phyloP scores from a whole-genome alignment of 257 asterid genomes.

The Striga asiatica region DNA sequence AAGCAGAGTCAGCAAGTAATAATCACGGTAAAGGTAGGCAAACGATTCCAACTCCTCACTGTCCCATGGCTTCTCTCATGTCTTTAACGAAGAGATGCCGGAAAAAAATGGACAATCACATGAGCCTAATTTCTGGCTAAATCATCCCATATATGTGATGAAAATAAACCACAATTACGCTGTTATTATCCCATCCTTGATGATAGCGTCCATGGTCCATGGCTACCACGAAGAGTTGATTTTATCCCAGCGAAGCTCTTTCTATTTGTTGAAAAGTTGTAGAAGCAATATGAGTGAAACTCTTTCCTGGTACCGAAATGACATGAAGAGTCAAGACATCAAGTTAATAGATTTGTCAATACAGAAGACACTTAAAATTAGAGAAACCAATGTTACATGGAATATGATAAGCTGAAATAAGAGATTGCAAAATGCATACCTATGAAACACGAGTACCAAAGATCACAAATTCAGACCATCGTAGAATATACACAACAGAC shows the following conservation, averaged over 20 bases:
- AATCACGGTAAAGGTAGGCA: slow-evolving; percentile 77
- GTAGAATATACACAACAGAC: too few relatives aligned
- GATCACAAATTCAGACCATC: too few relatives aligned
- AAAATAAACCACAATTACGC: slow-evolving; percentile 99
- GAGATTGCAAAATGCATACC: too few relatives aligned
- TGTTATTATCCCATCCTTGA: slow-evolving; percentile 99
- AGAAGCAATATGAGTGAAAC: slow-evolving; percentile 55
- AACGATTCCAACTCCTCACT: slow-evolving; percentile 99
- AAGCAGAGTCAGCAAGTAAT: slow-evolving; percentile 91
- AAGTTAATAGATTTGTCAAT: too few relatives aligned
- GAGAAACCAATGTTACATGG: too few relatives aligned
- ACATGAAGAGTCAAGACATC: too few relatives aligned
- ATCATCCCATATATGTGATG: slow-evolving; percentile 96
- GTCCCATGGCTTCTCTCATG: slow-evolving; percentile 91
- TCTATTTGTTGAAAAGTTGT: slow-evolving; percentile 44
- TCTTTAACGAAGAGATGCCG: slow-evolving; percentile 84
- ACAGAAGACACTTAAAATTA: too few relatives aligned
- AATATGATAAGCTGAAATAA: too few relatives aligned
- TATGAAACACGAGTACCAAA: too few relatives aligned
- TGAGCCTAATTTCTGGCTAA: slow-evolving; percentile 71
- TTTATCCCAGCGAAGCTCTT: slow-evolving; percentile 47
- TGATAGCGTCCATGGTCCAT: slow-evolving; percentile 98
- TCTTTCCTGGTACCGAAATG: too few relatives aligned
- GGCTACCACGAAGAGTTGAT: slow-evolving; percentile 35
- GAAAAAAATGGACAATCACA: slow-evolving; percentile 68